phyloP scores from a whole-genome alignment of 805 yeast genomes.

The Myxozyma neotropica region DNA sequence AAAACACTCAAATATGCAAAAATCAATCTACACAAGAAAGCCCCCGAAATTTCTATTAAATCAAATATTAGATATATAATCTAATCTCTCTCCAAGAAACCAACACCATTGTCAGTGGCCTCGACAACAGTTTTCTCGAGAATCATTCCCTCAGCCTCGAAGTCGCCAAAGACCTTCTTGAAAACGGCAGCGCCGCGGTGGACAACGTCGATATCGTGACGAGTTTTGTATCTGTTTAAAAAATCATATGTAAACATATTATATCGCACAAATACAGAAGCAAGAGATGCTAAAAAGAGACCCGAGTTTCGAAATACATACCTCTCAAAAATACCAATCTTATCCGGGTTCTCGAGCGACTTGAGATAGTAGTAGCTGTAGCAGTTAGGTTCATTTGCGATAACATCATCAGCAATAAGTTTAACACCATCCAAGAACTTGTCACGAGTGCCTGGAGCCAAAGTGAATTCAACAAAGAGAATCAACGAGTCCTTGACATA shows the following conservation, averaged over 20 bases:
- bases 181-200: conserved; percentile 22
- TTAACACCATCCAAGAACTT: conserved; percentile 80
- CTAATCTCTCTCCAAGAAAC: conserved; percentile 25
- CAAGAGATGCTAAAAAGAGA: background rate
- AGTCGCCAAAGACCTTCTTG: conserved; percentile 15
- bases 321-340: conserved; percentile 28
- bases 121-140: background rate
- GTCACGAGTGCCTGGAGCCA: conserved; percentile 53
- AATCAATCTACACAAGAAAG: background rate
- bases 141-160: conserved; percentile 12
- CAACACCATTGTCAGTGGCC: conserved; percentile 20
- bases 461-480: conserved; percentile 16
- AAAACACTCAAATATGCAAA: background rate
- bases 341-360: conserved; percentile 22
- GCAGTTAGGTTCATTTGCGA: conserved; percentile 23
- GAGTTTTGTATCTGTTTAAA: conserved; percentile 18
- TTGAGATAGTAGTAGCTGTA: conserved; percentile 18
- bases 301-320: too few species aligned
- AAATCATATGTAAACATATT: background rate
- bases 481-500: conserved; percentile 12
- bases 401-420: conserved; percentile 40
- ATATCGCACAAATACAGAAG: background rate
- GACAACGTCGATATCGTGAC: conserved; percentile 19
- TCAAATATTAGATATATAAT: too few species aligned
- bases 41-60: too few species aligned